These are phyloP conservation scores for Pythium periplocum DNA, from an alignment of 352 stramenopile genomes.

Conservation along the genomic window DNA sequence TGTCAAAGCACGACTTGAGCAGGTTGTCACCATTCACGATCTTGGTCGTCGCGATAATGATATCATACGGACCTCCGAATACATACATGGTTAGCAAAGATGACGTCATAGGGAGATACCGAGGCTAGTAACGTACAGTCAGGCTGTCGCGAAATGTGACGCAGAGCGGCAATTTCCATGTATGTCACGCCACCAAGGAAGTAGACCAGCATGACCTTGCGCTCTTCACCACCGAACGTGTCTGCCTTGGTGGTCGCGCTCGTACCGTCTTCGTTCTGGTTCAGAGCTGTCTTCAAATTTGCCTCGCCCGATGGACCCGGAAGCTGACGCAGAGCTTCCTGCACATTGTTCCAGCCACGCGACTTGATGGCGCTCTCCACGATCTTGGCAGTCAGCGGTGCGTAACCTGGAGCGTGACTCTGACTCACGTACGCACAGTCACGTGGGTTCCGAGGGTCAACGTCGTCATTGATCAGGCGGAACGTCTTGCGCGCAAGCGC, in stretches of 20 bases:
- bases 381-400: slow-evolving; percentile 90
- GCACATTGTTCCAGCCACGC: slow-evolving; percentile 67
- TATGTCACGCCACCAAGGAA: slow-evolving; percentile 95
- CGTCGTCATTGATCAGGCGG: slow-evolving; percentile 93
- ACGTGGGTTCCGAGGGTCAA: slow-evolving; percentile 91
- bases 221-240: slow-evolving; percentile 64
- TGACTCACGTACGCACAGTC: slow-evolving; percentile 92
- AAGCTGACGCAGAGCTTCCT: slow-evolving; percentile 81
- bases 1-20: slow-evolving; percentile 85
- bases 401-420: slow-evolving; percentile 87
- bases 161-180: slow-evolving; percentile 95
- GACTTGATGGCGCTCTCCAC: slow-evolving; percentile 86
- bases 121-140: slow-evolving; percentile 72
- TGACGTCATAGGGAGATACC: neutral
- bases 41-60: slow-evolving; percentile 93
- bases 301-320: slow-evolving; percentile 77
- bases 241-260: slow-evolving; percentile 47
- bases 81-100: slow-evolving; percentile 5
- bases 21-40: slow-evolving; percentile 85
- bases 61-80: slow-evolving; percentile 74
- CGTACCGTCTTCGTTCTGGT: slow-evolving; percentile 25
- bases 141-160: slow-evolving; percentile 90
- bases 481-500: slow-evolving; percentile 84
- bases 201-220: slow-evolving; percentile 95
- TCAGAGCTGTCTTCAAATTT: slow-evolving; percentile 43